phyloP scores from a whole-genome alignment of 257 asterid genomes.

The Nicotiana obtusifolia region DNA sequence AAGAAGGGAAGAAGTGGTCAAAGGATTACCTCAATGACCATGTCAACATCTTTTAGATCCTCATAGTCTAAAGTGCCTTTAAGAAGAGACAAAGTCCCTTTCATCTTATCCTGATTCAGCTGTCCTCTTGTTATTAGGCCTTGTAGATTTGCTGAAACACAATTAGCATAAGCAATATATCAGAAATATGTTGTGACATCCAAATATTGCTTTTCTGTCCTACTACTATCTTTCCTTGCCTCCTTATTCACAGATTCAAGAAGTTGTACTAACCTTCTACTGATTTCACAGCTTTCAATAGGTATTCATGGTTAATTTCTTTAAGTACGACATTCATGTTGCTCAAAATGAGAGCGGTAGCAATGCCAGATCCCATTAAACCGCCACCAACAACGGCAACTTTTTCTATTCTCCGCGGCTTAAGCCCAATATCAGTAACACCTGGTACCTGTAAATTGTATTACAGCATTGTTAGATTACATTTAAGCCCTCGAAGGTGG shows the following conservation, averaged over 20 bases:
- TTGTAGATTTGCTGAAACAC: constrained; percentile 27
- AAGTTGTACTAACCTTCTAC: constrained; percentile 8
- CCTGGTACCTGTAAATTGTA: constrained; percentile 37
- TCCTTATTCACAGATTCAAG: background rate
- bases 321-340: constrained; percentile 38
- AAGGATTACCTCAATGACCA: constrained; percentile 49
- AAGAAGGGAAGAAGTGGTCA: background rate
- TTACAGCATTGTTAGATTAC: background rate
- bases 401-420: constrained; percentile 38
- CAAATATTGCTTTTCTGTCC: background rate
- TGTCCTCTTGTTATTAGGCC: constrained; percentile 31
- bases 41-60: constrained; percentile 37
- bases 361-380: constrained; percentile 38
- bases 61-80: constrained; percentile 38
- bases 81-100: constrained; percentile 27
- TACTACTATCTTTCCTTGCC: background rate
- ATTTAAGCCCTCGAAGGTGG: background rate
- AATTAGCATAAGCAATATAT: background rate
- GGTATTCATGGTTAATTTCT: constrained; percentile 29
- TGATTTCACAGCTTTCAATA: constrained; percentile 10
- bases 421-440: constrained; percentile 32
- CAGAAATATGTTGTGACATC: background rate
- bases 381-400: constrained; percentile 56
- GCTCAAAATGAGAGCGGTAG: constrained; percentile 29
- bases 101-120: constrained; percentile 19